These are phyloP conservation scores for Ogataea henricii DNA, from an alignment of 805 yeast genomes.

Conservation along the genomic window DNA sequence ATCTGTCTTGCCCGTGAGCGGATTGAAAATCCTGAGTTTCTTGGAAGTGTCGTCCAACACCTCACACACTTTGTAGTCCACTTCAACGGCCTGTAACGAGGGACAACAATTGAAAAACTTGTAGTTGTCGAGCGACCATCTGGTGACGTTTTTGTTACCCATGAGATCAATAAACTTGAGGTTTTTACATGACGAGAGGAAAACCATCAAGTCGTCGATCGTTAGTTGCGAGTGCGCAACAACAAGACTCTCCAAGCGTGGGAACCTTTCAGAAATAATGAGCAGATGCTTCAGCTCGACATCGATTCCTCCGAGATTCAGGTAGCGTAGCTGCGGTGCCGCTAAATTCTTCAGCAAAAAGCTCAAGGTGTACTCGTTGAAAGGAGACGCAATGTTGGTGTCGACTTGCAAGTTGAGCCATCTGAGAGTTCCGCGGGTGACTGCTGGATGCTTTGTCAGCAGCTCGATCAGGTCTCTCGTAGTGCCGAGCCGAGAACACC, in stretches of 20 bases:
- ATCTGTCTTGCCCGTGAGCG: slow-evolving; percentile 22
- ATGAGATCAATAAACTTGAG: slow-evolving; percentile 66
- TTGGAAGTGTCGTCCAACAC: slow-evolving; percentile 43
- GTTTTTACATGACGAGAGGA: slow-evolving; percentile 35
- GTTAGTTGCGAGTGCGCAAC: slow-evolving; percentile 42
- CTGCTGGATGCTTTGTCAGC: slow-evolving; percentile 70
- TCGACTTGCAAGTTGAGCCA: slow-evolving; percentile 60
- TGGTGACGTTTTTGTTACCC: slow-evolving; percentile 57
- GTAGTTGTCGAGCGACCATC: slow-evolving; percentile 59
- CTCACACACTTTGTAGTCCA: slow-evolving; percentile 56
- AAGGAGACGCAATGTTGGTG: slow-evolving; percentile 52
- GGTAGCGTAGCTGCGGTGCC: slow-evolving; percentile 46
- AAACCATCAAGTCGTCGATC: slow-evolving; percentile 40
- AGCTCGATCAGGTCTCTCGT: slow-evolving; percentile 72
- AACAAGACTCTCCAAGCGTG: slow-evolving; percentile 43
- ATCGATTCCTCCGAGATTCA: slow-evolving; percentile 55
- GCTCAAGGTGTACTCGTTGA: slow-evolving; percentile 45
- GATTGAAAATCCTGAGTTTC: slow-evolving; percentile 30
- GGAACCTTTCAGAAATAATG: slow-evolving; percentile 42
- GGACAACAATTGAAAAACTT: slow-evolving; percentile 46
- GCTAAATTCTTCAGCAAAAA: slow-evolving; percentile 46
- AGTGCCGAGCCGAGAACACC: slow-evolving; percentile 63
- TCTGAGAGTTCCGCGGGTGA: slow-evolving; percentile 39
- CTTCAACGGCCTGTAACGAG: slow-evolving; percentile 64
- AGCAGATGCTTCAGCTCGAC: slow-evolving; percentile 41